Evolutionary conservation across 2,329 filamentous ascomycete genomes (phyloP).

Genomic region (Xylariaceae sp.): DNA sequence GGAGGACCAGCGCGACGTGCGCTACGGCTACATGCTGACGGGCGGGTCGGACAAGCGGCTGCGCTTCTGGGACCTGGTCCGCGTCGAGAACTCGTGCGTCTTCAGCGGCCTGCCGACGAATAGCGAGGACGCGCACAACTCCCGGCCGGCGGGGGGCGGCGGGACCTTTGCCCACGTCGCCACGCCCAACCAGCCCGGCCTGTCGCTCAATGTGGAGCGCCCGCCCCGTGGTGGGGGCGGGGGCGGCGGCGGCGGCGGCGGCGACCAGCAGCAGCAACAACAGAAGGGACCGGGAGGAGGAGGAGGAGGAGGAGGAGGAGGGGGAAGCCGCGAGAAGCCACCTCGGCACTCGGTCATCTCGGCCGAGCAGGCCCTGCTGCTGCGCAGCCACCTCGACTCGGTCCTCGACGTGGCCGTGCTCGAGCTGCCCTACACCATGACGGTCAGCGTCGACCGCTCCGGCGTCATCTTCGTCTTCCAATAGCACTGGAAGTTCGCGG

Average conservation of each 20-base stretch:
- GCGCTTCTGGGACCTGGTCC: constrained; percentile 84
- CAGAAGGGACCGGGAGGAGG: too few relatives aligned
- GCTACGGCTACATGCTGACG: constrained; percentile 77
- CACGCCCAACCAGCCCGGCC: constrained; percentile 34
- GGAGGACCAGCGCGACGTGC: constrained; percentile 63
- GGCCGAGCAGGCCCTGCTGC: constrained; percentile 75
- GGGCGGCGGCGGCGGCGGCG: constrained; percentile 21
- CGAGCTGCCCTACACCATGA: constrained; percentile 87
- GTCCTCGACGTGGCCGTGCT: constrained; percentile 84
- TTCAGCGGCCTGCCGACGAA: constrained; percentile 64
- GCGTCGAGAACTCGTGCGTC: constrained; percentile 68
- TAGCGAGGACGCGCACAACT: constrained; percentile 46
- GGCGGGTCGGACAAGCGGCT: constrained; percentile 86
- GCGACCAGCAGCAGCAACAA: constrained; percentile 3
- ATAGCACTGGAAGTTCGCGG: constrained; percentile 12
- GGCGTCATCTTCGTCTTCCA: constrained; percentile 80
- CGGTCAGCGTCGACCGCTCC: constrained; percentile 79
- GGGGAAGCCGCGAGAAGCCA: constrained; percentile 35
- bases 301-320: too few relatives aligned
- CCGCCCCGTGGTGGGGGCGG: constrained; percentile 31
- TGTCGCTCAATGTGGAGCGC: constrained; percentile 61
- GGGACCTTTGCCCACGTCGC: constrained; percentile 61
- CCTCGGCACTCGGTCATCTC: constrained; percentile 79
- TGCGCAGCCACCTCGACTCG: constrained; percentile 80
- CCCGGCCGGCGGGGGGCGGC: too few relatives aligned